Conservation (phyloP, 148 eudicot species). For the Rhododendron molle region DNA sequence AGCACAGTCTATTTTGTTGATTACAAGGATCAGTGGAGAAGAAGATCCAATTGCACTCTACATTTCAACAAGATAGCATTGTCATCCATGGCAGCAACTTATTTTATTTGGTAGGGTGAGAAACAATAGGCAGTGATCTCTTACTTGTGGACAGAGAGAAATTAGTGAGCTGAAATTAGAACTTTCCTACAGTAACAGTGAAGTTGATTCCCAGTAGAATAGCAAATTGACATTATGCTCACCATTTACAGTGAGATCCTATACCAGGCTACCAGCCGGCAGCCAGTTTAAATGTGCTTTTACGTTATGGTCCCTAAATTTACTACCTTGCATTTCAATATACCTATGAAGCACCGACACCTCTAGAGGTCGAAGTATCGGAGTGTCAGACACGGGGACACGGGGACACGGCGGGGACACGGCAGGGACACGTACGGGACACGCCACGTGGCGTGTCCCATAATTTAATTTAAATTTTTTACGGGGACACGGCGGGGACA, state of each 20-base stretch:
- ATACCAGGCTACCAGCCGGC: background rate
- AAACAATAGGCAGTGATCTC: background rate
- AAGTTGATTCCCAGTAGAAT: background rate
- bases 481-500: no score
- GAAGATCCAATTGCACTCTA: conserved; percentile 46
- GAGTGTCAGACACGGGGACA: no score
- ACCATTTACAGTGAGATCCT: background rate
- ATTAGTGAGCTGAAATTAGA: background rate
- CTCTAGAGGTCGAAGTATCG: no score
- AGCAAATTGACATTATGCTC: background rate
- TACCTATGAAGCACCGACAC: no score
- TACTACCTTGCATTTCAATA: background rate
- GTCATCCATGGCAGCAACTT: background rate
- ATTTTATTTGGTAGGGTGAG: background rate
- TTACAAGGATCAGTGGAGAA: conserved; percentile 71
- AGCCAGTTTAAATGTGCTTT: background rate
- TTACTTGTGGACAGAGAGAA: background rate
- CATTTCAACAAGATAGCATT: conserved; percentile 7
- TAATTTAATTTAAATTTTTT: no score
- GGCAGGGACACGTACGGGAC: no score
- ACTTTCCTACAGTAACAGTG: background rate
- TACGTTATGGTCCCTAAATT: background rate
- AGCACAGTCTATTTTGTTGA: conserved; percentile 86
- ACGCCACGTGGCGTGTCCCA: no score
- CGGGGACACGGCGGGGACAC: no score